These are phyloP conservation scores for Limnomonas spitsbergensis DNA, from an alignment of 139 green algal species.

Conservation along the genomic window DNA sequence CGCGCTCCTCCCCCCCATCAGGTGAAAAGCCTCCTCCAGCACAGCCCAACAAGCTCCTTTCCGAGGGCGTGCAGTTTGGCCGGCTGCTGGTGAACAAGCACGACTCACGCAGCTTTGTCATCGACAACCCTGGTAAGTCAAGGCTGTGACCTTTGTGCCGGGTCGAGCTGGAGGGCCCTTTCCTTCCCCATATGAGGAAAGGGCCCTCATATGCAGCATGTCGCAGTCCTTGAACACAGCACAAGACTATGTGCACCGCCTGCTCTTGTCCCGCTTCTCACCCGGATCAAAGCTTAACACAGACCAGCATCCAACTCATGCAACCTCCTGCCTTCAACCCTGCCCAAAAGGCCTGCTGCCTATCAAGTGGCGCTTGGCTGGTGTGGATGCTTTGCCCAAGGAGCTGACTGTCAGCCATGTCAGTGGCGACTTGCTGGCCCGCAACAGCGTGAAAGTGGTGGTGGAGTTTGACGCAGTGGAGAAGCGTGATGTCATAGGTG, in stretches of 20 bases:
- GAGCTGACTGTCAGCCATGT: constrained; percentile 50
- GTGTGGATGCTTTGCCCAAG: constrained; percentile 44
- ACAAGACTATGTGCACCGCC: too few relatives aligned
- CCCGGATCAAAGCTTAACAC: too few relatives aligned
- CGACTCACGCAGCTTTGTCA: constrained; percentile 52
- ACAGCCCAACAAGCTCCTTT: constrained; percentile 35
- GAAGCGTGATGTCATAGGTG: constrained; percentile 40
- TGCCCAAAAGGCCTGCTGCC: constrained; percentile 49
- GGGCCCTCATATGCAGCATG: too few relatives aligned
- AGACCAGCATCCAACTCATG: too few relatives aligned
- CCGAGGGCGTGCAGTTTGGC: constrained; percentile 63
- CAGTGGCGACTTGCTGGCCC: constrained; percentile 51
- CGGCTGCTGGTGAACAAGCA: constrained; percentile 61
- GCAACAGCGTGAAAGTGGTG: constrained; percentile 42
- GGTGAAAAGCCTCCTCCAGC: constrained; percentile 8
- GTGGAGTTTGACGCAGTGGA: constrained; percentile 61
- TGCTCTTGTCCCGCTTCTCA: too few relatives aligned
- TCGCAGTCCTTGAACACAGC: too few relatives aligned
- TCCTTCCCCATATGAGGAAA: too few relatives aligned
- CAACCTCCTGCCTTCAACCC: not conserved
- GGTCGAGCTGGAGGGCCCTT: too few relatives aligned
- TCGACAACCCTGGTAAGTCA: constrained; percentile 53
- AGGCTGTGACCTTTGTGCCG: not conserved
- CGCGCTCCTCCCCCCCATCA: not conserved
- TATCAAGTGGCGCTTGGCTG: constrained; percentile 67